Base-by-base conservation (phyloP, 208 protist genomes). In the Novymonas esmeraldas region DNA sequence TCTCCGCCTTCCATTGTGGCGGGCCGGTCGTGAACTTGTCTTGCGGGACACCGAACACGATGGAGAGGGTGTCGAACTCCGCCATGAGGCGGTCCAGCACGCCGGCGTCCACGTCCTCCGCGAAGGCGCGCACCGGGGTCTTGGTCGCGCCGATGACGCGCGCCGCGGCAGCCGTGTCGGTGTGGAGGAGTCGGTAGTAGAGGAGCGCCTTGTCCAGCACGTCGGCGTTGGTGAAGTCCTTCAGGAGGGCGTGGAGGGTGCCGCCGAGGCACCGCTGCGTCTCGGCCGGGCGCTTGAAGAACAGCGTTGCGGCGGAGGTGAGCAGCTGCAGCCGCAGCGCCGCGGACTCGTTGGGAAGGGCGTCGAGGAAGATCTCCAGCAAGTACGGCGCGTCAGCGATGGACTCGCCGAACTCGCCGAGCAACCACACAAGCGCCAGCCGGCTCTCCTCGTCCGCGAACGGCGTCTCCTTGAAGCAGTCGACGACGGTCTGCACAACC, bases 221-320 rank as follows among this genome's bases (percentile, higher is more conserved):
- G 56, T 97, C 93, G 2, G 88, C 87, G 56, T 93, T 75, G 29
- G 82, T 89, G 64, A 89, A 88, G 73, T 97, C 94, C 69, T 82
- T 79, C 26, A 94, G 76, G 29, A 93, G 81, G 6, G 72, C 44
- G 18, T 83, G 67, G 45, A 98, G 85, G 41, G 98, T 62, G 20
- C 44, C 45, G 10, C 93, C 92, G 26, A 98, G 84, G 31, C 97
- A 79, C 6, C 36, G 55, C 69, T 98, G 90, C 79, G 95, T 87
- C 72, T 98, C 95, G 0, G 87, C 81, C 2, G 96, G 93, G 6
- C 94, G 81, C 70, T 96, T 96, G 78, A 98, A 97, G 62, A 98
- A 98, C 22, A 98, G 76, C 56, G 79, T 96, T 26, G 93, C 65
- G 13, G 85, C 64, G 11, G 94, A 73, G 11, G 95, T 94, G 2